phyloP scores from a whole-genome alignment of 2,329 filamentous ascomycete genomes.

The Drechmeria coniospora region DNA sequence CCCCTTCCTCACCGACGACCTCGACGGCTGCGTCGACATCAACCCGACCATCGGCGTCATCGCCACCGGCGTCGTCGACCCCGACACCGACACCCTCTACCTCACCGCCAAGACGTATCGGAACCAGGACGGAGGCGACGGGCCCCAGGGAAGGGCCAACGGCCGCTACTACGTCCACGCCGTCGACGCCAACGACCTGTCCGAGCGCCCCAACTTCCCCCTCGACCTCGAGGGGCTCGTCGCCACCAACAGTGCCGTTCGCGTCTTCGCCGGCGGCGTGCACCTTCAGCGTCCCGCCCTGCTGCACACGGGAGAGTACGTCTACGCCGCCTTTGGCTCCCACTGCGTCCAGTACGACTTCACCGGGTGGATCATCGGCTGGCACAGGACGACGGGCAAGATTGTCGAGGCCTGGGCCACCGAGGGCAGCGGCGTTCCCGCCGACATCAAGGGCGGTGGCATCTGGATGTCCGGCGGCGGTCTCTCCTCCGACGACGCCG shows the following conservation, averaged over 20 bases:
- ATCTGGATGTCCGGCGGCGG: constrained; percentile 27
- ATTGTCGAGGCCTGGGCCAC: constrained; percentile 25
- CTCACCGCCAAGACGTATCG: constrained; percentile 27
- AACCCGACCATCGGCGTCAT: constrained; percentile 30
- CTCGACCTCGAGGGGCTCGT: constrained; percentile 29
- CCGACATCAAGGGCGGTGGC: constrained; percentile 23
- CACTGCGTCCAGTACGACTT: constrained; percentile 42
- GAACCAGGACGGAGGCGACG: constrained; percentile 13
- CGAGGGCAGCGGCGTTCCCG: constrained; percentile 22
- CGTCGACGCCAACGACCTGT: constrained; percentile 21
- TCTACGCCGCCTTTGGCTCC: constrained; percentile 38
- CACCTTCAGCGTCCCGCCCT: constrained; percentile 35
- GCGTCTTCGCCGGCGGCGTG: constrained; percentile 36
- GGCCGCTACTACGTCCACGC: constrained; percentile 23
- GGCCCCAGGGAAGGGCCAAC: constrained; percentile 16
- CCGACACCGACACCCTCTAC: constrained; percentile 27
- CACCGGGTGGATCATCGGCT: constrained; percentile 34
- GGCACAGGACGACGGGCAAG: constrained; percentile 24
- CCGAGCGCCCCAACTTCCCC: constrained; percentile 26
- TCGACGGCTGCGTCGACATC: constrained; percentile 32
- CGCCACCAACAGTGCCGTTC: constrained; percentile 28
- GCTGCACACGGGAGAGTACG: constrained; percentile 25
- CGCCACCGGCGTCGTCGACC: constrained; percentile 30
- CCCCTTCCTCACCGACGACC: constrained; percentile 32
- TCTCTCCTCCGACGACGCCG: constrained; percentile 21